phyloP scores from a whole-genome alignment of 2,329 filamentous ascomycete genomes.

The Fusarium coffeatum region DNA sequence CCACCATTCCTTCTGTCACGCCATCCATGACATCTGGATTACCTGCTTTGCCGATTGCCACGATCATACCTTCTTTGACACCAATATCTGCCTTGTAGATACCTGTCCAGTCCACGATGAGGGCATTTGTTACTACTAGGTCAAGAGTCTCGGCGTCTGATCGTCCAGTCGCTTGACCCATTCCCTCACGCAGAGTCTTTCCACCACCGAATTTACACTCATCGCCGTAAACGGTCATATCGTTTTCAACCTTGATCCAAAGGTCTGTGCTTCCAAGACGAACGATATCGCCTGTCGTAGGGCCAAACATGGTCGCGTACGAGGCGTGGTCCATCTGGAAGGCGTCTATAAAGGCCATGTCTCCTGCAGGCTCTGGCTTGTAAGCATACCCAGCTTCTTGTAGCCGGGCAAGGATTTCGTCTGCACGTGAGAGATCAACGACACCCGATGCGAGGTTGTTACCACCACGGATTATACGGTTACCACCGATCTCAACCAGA shows the following conservation, averaged over 20 bases:
- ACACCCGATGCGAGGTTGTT: conserved; percentile 81
- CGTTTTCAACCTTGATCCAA: conserved; percentile 90
- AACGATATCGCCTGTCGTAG: conserved; percentile 88
- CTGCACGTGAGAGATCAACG: conserved; percentile 72
- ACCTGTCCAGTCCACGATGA: conserved; percentile 90
- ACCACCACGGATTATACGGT: conserved; percentile 83
- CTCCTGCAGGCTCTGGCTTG: conserved; percentile 70
- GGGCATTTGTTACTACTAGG: conserved; percentile 86
- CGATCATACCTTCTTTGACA: conserved; percentile 86
- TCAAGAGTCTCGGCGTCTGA: conserved; percentile 79
- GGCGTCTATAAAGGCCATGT: conserved; percentile 66
- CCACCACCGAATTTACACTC: conserved; percentile 96
- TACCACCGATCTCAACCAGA: conserved; percentile 87
- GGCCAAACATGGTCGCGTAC: conserved; percentile 91
- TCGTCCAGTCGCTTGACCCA: conserved; percentile 90
- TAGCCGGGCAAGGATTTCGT: conserved; percentile 75
- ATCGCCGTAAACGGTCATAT: conserved; percentile 86
- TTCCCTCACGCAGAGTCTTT: conserved; percentile 92
- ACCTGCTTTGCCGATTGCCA: conserved; percentile 91
- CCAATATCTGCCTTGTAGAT: conserved; percentile 98
- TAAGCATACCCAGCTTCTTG: conserved; percentile 83
- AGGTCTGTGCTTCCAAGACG: conserved; percentile 85
- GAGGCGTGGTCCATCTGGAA: conserved; percentile 80
- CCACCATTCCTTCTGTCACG: conserved; percentile 79
- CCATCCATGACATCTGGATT: conserved; percentile 98